These are phyloP conservation scores for Raddia distichophylla DNA, from an alignment of 176 grass and related monocot species.

Conservation along the genomic window DNA sequence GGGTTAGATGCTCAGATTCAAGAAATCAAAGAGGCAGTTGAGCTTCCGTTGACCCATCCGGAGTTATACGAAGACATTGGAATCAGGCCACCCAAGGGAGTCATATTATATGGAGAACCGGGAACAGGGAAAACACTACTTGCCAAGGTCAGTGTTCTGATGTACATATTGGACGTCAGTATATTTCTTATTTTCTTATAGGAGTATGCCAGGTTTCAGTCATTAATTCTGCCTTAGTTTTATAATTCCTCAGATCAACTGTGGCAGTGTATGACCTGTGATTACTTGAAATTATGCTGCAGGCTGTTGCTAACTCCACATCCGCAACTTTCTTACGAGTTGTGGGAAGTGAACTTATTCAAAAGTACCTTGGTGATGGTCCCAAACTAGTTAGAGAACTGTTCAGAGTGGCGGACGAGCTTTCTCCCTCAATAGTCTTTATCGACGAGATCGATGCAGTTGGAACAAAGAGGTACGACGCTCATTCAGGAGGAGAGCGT, in stretches of 20 bases:
- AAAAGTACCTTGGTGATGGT: conserved; percentile 89
- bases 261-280: background rate
- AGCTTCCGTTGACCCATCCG: conserved; percentile 89
- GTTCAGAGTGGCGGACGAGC: conserved; percentile 84
- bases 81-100: conserved; percentile 86
- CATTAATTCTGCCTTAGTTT: background rate
- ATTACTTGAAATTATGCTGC: conserved; percentile 29
- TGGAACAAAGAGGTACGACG: conserved; percentile 94
- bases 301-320: conserved; percentile 92
- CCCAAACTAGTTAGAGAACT: conserved; percentile 89
- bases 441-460: conserved; percentile 92
- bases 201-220: background rate
- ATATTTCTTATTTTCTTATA: background rate
- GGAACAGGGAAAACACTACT: conserved; percentile 89
- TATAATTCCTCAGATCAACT: background rate
- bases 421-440: conserved; percentile 88
- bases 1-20: conserved; percentile 92
- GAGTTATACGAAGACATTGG: conserved; percentile 94
- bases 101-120: conserved; percentile 88
- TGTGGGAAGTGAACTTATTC: conserved; percentile 88
- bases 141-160: conserved; percentile 64
- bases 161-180: background rate
- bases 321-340: conserved; percentile 91
- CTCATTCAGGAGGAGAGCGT: conserved; percentile 92
- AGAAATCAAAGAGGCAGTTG: conserved; percentile 93